These are phyloP conservation scores for Talaromyces atroroseus DNA, from an alignment of 2,329 filamentous ascomycete species.

Conservation along the genomic window DNA sequence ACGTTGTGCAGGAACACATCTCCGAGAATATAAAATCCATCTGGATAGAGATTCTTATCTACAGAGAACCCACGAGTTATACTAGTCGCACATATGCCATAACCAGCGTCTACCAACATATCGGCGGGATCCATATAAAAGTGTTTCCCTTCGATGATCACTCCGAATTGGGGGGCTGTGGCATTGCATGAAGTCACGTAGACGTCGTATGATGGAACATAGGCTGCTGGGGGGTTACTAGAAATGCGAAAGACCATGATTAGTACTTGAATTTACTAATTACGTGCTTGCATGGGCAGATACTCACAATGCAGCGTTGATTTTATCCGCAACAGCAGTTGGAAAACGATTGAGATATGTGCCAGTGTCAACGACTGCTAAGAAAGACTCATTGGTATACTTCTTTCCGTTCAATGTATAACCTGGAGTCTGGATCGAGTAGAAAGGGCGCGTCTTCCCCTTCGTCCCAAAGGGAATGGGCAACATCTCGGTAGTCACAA, in stretches of 20 bases:
- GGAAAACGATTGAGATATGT: conserved; percentile 4
- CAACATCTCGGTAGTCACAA: background rate
- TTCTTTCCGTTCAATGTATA: background rate
- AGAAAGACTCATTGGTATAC: background rate
- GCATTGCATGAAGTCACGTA: conserved; percentile 1
- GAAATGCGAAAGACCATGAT: background rate
- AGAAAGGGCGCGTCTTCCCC: background rate
- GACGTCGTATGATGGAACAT: background rate
- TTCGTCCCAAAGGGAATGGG: background rate
- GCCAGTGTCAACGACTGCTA: background rate
- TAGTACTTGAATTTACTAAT: background rate
- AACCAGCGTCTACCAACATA: background rate
- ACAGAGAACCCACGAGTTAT: background rate
- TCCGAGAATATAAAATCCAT: background rate
- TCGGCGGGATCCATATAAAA: background rate
- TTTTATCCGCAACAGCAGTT: background rate
- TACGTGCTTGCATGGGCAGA: background rate
- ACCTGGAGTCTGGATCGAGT: background rate
- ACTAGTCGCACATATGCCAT: background rate
- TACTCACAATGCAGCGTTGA: conserved; percentile 4
- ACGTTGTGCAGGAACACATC: conserved; percentile 5
- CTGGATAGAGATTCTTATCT: background rate
- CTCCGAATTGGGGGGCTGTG: background rate
- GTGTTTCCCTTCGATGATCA: background rate
- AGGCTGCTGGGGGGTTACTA: conserved; percentile 1